These are phyloP conservation scores for Withania somnifera DNA, from an alignment of 305 asterid genomes.

Conservation along the genomic window DNA sequence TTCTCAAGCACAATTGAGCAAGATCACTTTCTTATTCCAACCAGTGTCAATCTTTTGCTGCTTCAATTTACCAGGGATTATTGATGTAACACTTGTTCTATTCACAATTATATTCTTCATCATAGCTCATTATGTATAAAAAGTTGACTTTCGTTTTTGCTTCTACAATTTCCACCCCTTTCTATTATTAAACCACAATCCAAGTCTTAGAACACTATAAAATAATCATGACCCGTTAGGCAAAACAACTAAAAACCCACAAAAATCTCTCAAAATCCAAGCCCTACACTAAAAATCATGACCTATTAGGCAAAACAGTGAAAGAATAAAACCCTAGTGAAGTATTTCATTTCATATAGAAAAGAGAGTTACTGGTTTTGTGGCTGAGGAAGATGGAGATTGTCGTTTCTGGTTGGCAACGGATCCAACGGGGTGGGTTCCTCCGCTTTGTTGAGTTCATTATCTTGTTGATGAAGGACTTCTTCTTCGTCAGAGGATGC, in stretches of 20 bases:
- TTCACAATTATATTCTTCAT: neutral
- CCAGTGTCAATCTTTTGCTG: neutral
- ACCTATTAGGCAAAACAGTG: neutral
- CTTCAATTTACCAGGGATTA: too few relatives aligned
- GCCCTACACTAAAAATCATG: neutral
- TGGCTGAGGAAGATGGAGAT: conserved; percentile 8
- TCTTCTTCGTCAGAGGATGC: conserved; percentile 39
- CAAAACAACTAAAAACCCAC: neutral
- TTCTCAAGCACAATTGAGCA: neutral
- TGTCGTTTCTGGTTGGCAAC: too few relatives aligned
- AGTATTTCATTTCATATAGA: neutral
- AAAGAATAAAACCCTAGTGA: too few relatives aligned
- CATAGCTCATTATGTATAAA: too few relatives aligned
- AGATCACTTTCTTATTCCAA: neutral
- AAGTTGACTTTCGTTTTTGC: too few relatives aligned
- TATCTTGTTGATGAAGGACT: neutral
- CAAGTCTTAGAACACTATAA: neutral
- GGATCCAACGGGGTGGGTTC: conserved; percentile 18
- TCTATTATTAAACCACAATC: neutral
- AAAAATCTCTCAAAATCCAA: neutral
- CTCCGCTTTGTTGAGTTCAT: conserved; percentile 8
- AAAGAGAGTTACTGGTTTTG: conserved; percentile 19
- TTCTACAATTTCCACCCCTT: neutral
- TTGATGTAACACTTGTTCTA: neutral
- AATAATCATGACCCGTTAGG: neutral